These are phyloP conservation scores for Telopea speciosissima DNA, from an alignment of 177 flowering plant genomes.

Conservation along the genomic window DNA sequence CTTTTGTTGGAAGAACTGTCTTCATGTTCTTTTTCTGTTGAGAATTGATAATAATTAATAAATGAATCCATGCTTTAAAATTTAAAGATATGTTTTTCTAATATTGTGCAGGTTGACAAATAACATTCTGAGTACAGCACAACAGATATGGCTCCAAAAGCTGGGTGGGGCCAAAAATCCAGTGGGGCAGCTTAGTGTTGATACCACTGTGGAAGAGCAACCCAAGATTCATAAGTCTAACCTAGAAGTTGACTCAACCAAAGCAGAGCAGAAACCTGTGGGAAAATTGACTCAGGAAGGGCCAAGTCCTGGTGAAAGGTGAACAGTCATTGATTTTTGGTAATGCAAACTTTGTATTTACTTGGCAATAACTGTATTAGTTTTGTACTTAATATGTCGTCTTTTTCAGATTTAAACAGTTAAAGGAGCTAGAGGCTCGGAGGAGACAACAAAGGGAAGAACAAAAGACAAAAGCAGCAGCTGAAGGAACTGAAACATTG, in stretches of 20 bases:
- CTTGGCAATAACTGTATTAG: neutral
- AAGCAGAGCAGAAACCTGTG: constrained; percentile 21
- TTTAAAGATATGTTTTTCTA: neutral
- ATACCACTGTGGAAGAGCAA: constrained; percentile 27
- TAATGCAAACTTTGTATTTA: neutral
- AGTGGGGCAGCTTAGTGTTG: constrained; percentile 29
- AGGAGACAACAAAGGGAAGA: constrained; percentile 57
- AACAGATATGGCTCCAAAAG: constrained; percentile 92
- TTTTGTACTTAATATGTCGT: constrained; percentile 9
- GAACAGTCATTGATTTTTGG: neutral
- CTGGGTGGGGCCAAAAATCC: constrained; percentile 81
- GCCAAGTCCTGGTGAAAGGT: constrained; percentile 88
- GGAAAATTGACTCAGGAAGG: constrained; percentile 44
- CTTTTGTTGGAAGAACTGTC: neutral
- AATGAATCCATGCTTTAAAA: neutral
- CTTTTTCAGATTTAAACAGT: constrained; percentile 58
- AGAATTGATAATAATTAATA: neutral
- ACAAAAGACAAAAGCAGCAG: constrained; percentile 44
- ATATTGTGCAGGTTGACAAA: constrained; percentile 70
- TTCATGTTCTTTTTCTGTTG: neutral
- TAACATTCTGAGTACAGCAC: constrained; percentile 83
- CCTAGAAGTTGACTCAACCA: constrained; percentile 23
- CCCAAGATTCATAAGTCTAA: constrained; percentile 25
- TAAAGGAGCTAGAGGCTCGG: constrained; percentile 81
- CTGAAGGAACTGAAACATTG: constrained; percentile 21